A percentile compares a stretch with the other conserved stretches of the same genome.
Evolutionary conservation across 805 yeast species (phyloP).

Genomic region (Sungouiella thailandica): DNA sequence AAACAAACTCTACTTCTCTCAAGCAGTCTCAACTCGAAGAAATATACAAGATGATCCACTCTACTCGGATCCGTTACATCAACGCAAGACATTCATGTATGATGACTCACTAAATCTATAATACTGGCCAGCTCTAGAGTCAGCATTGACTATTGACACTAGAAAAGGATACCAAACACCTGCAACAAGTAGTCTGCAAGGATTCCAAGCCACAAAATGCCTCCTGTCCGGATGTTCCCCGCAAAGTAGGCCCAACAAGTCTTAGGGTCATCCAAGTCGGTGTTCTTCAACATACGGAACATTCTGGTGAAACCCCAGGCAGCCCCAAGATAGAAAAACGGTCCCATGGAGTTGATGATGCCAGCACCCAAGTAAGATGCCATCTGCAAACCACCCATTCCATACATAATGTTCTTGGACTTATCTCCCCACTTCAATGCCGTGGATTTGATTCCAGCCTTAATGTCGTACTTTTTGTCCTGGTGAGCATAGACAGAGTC

Average conservation of each 20-base stretch:
- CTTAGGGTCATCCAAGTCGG: slow-evolving; percentile 72
- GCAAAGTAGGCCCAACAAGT: slow-evolving; percentile 81
- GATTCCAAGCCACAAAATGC: slow-evolving; percentile 61
- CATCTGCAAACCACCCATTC: slow-evolving; percentile 64
- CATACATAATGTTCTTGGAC: slow-evolving; percentile 65
- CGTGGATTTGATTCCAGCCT: slow-evolving; percentile 91
- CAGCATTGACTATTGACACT: too few species aligned
- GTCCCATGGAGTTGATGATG: slow-evolving; percentile 72
- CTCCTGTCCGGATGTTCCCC: slow-evolving; percentile 73
- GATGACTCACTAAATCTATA: too few species aligned
- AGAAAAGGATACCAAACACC: slow-evolving; percentile 40
- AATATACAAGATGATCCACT: too few species aligned
- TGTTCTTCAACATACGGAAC: slow-evolving; percentile 61
- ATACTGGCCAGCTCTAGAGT: too few species aligned
- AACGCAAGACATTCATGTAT: too few species aligned
- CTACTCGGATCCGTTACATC: too few species aligned
- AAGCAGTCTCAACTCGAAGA: too few species aligned
- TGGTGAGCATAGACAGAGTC: slow-evolving; percentile 98
- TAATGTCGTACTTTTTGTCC: slow-evolving; percentile 81
- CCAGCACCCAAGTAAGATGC: slow-evolving; percentile 66
- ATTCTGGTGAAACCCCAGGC: slow-evolving; percentile 67
- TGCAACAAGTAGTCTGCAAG: slow-evolving; percentile 58
- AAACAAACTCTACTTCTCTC: too few species aligned
- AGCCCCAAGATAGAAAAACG: slow-evolving; percentile 69
- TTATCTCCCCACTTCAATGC: slow-evolving; percentile 91